Percentiles rank a stretch among this genome's conserved stretches.
Evolutionary conservation across 2,329 filamentous ascomycete species (phyloP).

Genomic region (Pseudofabraea citricarpa): DNA sequence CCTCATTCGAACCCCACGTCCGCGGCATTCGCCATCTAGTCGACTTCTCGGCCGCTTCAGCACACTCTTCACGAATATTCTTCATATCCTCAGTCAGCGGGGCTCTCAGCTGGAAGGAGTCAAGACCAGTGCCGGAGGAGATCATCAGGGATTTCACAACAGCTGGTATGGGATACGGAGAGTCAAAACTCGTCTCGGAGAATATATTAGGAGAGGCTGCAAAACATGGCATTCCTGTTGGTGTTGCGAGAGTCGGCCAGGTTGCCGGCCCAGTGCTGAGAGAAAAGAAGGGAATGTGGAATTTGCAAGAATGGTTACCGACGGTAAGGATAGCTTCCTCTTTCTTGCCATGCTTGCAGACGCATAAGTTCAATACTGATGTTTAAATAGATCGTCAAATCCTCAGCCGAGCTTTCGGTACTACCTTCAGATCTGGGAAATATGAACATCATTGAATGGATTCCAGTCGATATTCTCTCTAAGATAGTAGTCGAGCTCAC

Average conservation of each 20-base stretch:
- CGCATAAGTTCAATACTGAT: slow-evolving; percentile 6
- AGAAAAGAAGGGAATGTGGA: slow-evolving; percentile 42
- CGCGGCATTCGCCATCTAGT: slow-evolving; percentile 33
- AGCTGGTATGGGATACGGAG: slow-evolving; percentile 21
- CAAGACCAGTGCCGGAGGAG: slow-evolving; percentile 29
- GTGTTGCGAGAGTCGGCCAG: slow-evolving; percentile 42
- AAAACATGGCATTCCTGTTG: slow-evolving; percentile 31
- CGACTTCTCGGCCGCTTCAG: slow-evolving; percentile 6
- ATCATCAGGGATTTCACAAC: slow-evolving; percentile 26
- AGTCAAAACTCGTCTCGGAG: slow-evolving; percentile 21
- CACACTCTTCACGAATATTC: slow-evolving; percentile 11
- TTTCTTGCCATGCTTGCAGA: slow-evolving; percentile 2
- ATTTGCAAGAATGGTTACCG: slow-evolving; percentile 51
- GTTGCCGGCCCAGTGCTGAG: slow-evolving; percentile 34
- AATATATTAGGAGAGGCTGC: slow-evolving; percentile 38
- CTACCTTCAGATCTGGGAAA: slow-evolving; percentile 29
- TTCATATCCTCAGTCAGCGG: slow-evolving; percentile 24
- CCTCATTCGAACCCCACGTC: slow-evolving; percentile 30
- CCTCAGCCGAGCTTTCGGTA: neutral
- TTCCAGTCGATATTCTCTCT: slow-evolving; percentile 38
- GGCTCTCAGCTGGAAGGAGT: slow-evolving; percentile 6
- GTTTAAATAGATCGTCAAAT: slow-evolving; percentile 3
- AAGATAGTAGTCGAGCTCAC: slow-evolving; percentile 29
- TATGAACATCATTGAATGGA: slow-evolving; percentile 35
- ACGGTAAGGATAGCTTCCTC: slow-evolving; percentile 12